These are phyloP conservation scores for Fusarium compactum DNA, from an alignment of 2,329 filamentous ascomycete genomes.

Conservation along the genomic window DNA sequence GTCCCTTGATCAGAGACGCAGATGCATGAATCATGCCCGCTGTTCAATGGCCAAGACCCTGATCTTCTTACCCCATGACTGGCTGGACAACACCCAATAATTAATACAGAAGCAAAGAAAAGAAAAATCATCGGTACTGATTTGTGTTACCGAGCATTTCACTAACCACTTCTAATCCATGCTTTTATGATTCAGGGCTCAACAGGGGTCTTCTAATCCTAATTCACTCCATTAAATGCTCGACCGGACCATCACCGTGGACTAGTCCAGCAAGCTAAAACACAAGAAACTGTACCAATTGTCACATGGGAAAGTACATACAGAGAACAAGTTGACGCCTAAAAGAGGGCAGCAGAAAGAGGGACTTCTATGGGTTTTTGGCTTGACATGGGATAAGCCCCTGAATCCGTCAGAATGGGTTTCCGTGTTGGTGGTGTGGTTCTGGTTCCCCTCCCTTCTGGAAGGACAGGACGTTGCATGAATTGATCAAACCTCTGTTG, in stretches of 20 bases:
- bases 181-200: slow-evolving; percentile 36
- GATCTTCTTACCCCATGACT: not conserved
- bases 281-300: not conserved
- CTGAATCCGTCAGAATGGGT: slow-evolving; percentile 41
- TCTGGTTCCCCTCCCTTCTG: slow-evolving; percentile 34
- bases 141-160: slow-evolving; percentile 29
- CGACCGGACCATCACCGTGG: not conserved
- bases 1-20: not conserved
- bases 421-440: slow-evolving; percentile 36
- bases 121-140: slow-evolving; percentile 6
- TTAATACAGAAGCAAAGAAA: not conserved
- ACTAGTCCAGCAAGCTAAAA: slow-evolving; percentile 3
- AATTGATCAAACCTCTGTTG: slow-evolving; percentile 14
- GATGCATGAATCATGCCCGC: slow-evolving; percentile 22
- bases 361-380: slow-evolving; percentile 12
- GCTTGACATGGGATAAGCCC: slow-evolving; percentile 39
- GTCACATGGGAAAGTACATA: slow-evolving; percentile 21
- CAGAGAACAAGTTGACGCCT: slow-evolving; percentile 30
- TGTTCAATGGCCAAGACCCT: slow-evolving; percentile 19
- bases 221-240: not conserved
- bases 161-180: slow-evolving; percentile 20
- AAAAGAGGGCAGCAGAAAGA: slow-evolving; percentile 18
- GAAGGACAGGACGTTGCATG: slow-evolving; percentile 33
- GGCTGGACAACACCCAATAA: not conserved
- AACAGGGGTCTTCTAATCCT: slow-evolving; percentile 27